Evolutionary conservation across 257 asterid genomes (phyloP), one percentile per base, ranked within the genome.

Genomic region (Fraxinus americana): DNA sequence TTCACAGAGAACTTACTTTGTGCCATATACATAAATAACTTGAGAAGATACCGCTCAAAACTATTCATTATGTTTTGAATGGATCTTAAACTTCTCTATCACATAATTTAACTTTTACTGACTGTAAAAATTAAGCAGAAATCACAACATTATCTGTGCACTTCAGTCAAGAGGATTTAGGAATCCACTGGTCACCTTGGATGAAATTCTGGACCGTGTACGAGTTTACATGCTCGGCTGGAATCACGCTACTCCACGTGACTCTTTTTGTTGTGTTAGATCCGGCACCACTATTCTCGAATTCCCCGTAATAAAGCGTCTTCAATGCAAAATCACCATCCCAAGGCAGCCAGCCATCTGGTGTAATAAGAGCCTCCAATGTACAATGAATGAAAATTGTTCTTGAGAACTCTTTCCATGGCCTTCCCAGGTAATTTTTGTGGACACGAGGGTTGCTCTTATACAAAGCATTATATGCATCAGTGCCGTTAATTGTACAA

Each of bases 271-370:
- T 48, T 0, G 73, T 41, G 39, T 12, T 34, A 14, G 85, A 77
- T 5, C 91, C 92, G 0, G 41, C 29, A 2, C 92, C 92, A 0
- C 2, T 57, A 41, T 85, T 87, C 41, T 75, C 54, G 21, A 80
- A 81, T 72, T 89, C 91, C 3, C 89, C 91, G 12, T 83, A 89
- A 54, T 85, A 89, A 14, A 87, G 79, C 1, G 92, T 89, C 0
- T 70, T 30, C 81, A 87, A 70, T 0, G 86, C 89, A 32, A 85
- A 85, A 12, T 87, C 88, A 1, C 85, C 87, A 19, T 48, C 77
- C 91, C 91, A 89, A 1, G 89, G 92, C 83, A 87, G 4, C 92
- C 91, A 89, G 16, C 91, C 92, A 1, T 79, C 87, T 0, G 77
- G 29, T 0, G 86, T 10, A 13, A 89, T 29, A 3, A 89, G 67